These are phyloP conservation scores for Corymbia calophylla DNA, from an alignment of 441 rosid genomes.

Conservation along the genomic window DNA sequence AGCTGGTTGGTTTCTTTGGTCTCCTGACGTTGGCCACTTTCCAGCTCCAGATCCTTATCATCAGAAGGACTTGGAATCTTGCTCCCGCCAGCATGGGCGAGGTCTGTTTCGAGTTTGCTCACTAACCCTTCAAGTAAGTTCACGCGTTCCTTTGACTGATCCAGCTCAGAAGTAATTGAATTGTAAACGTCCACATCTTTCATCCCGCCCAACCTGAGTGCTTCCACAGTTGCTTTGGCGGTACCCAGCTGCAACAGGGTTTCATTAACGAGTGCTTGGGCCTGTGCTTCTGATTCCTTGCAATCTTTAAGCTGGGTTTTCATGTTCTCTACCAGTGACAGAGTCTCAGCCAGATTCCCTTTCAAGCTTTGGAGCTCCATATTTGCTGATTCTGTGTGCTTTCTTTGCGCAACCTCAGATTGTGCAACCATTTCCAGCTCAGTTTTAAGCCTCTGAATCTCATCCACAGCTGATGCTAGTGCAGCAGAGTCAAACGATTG, in stretches of 20 bases:
- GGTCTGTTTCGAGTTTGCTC: conserved; percentile 8
- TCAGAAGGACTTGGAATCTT: background rate
- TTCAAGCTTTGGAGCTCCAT: conserved; percentile 8
- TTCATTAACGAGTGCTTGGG: background rate
- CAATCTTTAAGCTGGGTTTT: conserved; percentile 7
- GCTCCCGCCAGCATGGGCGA: conserved; percentile 7
- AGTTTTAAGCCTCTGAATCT: conserved; percentile 9
- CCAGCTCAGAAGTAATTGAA: conserved; percentile 8
- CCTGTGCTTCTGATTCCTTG: conserved; percentile 12
- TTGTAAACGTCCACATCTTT: conserved; percentile 3
- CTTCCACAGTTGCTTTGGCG: conserved; percentile 10
- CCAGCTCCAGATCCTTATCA: conserved; percentile 12
- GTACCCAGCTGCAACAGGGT: conserved; percentile 15
- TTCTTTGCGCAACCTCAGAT: conserved; percentile 3
- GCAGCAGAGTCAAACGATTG: background rate
- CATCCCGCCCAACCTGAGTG: conserved; percentile 4
- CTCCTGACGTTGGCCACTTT: conserved; percentile 18
- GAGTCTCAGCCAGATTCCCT: conserved; percentile 3
- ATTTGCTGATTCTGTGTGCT: background rate
- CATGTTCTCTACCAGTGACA: conserved; percentile 7
- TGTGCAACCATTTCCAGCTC: conserved; percentile 10
- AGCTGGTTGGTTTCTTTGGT: conserved; percentile 27
- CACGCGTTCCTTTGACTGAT: conserved; percentile 11
- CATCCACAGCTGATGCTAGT: conserved; percentile 6
- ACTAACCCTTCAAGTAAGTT: conserved; percentile 8